Percentiles rank a stretch among this genome's conserved stretches.
phyloP scores from a whole-genome alignment of 2,329 filamentous ascomycete species.

The Fusarium sp. region DNA sequence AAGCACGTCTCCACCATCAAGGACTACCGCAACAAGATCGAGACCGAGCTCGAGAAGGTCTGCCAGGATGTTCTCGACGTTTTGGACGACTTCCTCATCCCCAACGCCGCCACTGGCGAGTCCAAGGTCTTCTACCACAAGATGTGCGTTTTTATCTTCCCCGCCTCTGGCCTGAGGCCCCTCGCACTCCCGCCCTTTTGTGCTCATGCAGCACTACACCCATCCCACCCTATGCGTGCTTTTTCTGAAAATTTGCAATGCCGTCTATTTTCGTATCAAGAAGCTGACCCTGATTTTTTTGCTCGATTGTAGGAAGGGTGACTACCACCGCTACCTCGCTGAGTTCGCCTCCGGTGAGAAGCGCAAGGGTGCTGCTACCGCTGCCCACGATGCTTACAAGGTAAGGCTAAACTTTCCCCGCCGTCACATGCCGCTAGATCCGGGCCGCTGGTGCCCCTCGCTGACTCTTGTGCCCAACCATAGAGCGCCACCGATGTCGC shows the following conservation, averaged over 20 bases:
- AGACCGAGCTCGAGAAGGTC: conserved; percentile 96
- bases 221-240: conserved; percentile 20
- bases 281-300: conserved; percentile 61
- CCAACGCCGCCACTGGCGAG: conserved; percentile 95
- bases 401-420: conserved; percentile 64
- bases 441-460: conserved; percentile 40
- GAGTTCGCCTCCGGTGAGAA: too few species aligned
- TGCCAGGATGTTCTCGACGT: conserved; percentile 98
- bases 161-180: conserved; percentile 37
- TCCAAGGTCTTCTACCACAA: conserved; percentile 99
- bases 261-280: conserved; percentile 14
- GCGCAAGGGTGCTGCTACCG: conserved; percentile 76
- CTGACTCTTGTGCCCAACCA: conserved; percentile 37
- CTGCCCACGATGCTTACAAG: conserved; percentile 97
- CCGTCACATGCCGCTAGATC: conserved; percentile 49
- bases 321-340: too few species aligned
- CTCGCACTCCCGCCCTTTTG: conserved; percentile 37
- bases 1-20: conserved; percentile 95
- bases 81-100: conserved; percentile 92
- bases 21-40: conserved; percentile 98
- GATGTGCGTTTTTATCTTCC: conserved; percentile 78
- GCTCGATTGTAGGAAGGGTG: conserved; percentile 73
- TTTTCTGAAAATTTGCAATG: conserved; percentile 9
- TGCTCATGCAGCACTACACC: conserved; percentile 29
- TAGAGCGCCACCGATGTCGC: conserved; percentile 96